Conservation (phyloP, 306 rosid genomes). For the Quercus dentata region DNA sequence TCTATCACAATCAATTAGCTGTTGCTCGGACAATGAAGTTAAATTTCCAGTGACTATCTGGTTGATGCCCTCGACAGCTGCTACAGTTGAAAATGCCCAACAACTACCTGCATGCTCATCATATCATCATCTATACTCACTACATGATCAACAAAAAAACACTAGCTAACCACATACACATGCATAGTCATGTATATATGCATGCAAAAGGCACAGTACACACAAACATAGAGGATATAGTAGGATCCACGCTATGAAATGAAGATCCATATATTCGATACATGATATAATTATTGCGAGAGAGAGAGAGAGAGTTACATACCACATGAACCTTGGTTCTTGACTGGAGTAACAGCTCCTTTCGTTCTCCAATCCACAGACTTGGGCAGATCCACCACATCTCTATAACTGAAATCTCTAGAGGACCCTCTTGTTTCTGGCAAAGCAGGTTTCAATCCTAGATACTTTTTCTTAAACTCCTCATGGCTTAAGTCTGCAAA, state of each 20-base stretch:
- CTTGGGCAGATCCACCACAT: constrained; percentile 47
- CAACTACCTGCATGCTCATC: constrained; percentile 55
- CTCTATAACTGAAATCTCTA: constrained; percentile 40
- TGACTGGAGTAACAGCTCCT: constrained; percentile 62
- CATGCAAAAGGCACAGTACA: too few relatives aligned
- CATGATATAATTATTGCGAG: neutral
- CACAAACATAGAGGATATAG: too few relatives aligned
- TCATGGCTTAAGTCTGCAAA: constrained; percentile 71
- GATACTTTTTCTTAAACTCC: constrained; percentile 48
- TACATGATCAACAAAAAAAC: too few relatives aligned
- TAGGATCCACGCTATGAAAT: too few relatives aligned
- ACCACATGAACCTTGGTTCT: constrained; percentile 84
- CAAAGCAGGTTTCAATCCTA: constrained; percentile 41
- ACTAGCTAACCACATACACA: too few relatives aligned
- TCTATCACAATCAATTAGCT: constrained; percentile 69
- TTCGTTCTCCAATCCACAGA: constrained; percentile 81
- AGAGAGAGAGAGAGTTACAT: constrained; percentile 6
- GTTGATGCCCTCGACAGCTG: constrained; percentile 71
- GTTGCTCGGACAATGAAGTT: constrained; percentile 65
- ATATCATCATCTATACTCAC: neutral
- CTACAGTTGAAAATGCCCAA: constrained; percentile 77
- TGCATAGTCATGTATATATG: too few relatives aligned
- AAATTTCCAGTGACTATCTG: constrained; percentile 62
- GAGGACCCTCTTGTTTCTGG: constrained; percentile 29
- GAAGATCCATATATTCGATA: too few relatives aligned